Evolutionary conservation across 164 flowering plant genomes (phyloP), one percentile per base, ranked within the genome.

Genomic region (Annona squamosa): DNA sequence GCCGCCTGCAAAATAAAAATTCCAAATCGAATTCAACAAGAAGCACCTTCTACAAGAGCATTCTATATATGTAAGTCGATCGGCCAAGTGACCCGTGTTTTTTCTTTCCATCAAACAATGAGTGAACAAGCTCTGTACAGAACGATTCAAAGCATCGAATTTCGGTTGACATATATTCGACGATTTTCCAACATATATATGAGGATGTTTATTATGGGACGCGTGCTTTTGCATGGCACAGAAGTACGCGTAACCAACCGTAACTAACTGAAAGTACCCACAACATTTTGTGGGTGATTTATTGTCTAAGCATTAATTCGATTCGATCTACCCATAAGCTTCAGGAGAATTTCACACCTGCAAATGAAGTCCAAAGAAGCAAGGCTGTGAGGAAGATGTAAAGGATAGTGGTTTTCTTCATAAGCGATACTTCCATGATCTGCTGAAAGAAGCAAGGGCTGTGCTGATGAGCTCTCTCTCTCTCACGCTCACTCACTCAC

Each of bases 311-410:
- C 59, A 52, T 52, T 26, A 26, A 26, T 26, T 52, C 59, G 9
- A 52, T 16, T 52, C 59, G 9, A 48, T 4, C 52, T 48, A 65
- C 16, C 16, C 43, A 42, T 42, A 66, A 42, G 68, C 42, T 66
- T 63, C 43, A 66, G 13, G 18, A 64, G 64, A 46, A 67, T 56
- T 76, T 79, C 62, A 52, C 37, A 87, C 94, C 94, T 87, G 97
- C 89, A 77, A 73, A 74, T 68, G 90, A 84, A 73, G 87, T 73
- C 72, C 89, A 81, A 46, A 86, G 67, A 52, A 87, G 75, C 44
- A 84, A 78, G n/a, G 85, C 86, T 57, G 86, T 81, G 77, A 87
- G 65, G 77, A 90, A 72, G 74, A 89, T 81, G 71, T 84, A 81
- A 77, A 90, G 79, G 52, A 90, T 74, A 73, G 74, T 43, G 19